phyloP scores from a whole-genome alignment of 345 rosid species.

The Erodium maritimum region DNA sequence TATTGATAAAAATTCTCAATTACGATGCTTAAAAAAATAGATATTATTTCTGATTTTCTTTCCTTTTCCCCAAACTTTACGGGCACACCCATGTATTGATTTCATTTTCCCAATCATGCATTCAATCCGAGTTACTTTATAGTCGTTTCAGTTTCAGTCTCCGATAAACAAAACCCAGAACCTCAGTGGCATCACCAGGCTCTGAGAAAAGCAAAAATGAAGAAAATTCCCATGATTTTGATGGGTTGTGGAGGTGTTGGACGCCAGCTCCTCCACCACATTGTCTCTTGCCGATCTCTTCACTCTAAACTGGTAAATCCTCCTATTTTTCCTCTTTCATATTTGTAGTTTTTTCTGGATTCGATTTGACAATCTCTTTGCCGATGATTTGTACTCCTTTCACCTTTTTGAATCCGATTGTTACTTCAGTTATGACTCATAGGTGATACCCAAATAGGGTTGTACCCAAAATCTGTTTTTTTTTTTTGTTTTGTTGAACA shows the following conservation, averaged over 20 bases:
- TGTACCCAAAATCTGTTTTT: neutral
- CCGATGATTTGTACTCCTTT: neutral
- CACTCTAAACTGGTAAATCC: constrained; percentile 46
- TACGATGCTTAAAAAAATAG: too few species aligned
- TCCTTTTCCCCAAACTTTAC: too few species aligned
- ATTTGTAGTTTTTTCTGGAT: neutral
- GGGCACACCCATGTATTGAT: too few species aligned
- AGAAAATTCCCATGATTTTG: constrained; percentile 54
- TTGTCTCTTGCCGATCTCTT: constrained; percentile 73
- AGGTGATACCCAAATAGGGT: too few species aligned
- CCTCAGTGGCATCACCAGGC: too few species aligned
- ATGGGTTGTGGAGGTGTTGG: constrained; percentile 94
- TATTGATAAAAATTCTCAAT: too few species aligned
- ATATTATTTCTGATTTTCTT: too few species aligned
- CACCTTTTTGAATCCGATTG: neutral
- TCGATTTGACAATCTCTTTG: neutral
- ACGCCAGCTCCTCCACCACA: constrained; percentile 70
- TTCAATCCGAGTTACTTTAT: too few species aligned
- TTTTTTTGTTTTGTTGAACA: neutral
- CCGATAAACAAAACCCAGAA: too few species aligned
- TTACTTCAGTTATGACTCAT: neutral
- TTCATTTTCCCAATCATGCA: too few species aligned
- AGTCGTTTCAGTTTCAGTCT: too few species aligned
- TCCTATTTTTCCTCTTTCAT: neutral
- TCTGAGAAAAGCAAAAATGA: constrained; percentile 27